Base-by-base conservation (phyloP, 1,284 basidiomycete genomes). In the Cutaneotrichosporon cavernicola region DNA sequence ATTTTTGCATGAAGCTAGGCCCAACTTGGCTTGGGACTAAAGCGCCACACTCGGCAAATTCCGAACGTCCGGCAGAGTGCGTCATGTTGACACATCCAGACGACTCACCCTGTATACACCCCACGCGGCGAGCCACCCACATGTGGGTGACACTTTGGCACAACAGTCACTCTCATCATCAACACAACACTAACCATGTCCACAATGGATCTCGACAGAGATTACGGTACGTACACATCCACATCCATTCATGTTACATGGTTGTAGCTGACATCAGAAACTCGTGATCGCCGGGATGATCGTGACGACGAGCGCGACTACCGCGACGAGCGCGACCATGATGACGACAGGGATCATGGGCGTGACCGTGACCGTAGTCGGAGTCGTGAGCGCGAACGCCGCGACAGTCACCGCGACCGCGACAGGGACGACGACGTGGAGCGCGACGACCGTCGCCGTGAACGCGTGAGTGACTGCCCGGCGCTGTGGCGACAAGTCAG, bases 11-110 rank as follows among this genome's bases (percentile, higher is more conserved):
- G 47, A 8, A n/a, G 47, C n/a, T 22, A 1, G 47, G 47, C 6
- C 26, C 26, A 26, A 26, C 3, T 26, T 1, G 26, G 26, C 34
- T 36, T 36, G 34, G 34, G 49, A 50, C 22, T 4, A 10, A 31
- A 11, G 43, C 56, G 62, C 62, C 62, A 63, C 62, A 63, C 62
- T 63, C 57, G 62, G 57, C 55, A 32, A 63, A 59, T 59, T 43
- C 34, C 36, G 31, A 60, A 40, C 34, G 22, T 38, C 32, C 49
- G 53, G 16, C 21, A 14, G 9, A 10, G 53, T 56, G 36, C 30
- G 22, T 57, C 56, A 57, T 57, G 56, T 57, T 57, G 38, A 53
- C 52, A 52, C 22, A 46, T 18, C 43, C 18, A 46, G 43, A n/a
- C 43, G 18, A 46, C 43, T 46, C 43, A 46, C 43, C 43, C 26